These are phyloP conservation scores for Paracorniculantispora psalliotae DNA, from an alignment of 2,329 filamentous ascomycete genomes.

Conservation along the genomic window DNA sequence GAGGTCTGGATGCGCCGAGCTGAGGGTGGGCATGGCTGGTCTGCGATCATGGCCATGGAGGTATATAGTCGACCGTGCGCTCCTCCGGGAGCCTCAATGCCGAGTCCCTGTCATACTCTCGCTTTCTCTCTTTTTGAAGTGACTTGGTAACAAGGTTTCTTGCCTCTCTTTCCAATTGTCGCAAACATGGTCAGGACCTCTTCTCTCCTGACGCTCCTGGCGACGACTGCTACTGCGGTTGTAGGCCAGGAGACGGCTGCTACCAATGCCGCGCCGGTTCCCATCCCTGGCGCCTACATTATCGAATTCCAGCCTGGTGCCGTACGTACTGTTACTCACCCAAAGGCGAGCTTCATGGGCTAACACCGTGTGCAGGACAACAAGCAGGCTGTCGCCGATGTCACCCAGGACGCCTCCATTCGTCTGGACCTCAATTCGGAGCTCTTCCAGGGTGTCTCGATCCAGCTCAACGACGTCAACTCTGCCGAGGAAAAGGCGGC, in stretches of 20 bases:
- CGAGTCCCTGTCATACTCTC: not conserved
- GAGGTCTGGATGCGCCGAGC: not conserved
- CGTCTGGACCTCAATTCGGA: conserved; percentile 46
- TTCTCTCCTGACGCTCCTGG: conserved; percentile 31
- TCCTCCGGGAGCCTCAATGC: not conserved
- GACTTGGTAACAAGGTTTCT: conserved; percentile 2
- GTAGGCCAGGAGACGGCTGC: not conserved
- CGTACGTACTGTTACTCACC: conserved; percentile 26
- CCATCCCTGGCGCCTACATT: conserved; percentile 46
- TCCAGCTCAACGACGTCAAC: conserved; percentile 45
- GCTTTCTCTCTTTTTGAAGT: not conserved
- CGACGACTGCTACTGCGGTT: conserved; percentile 26
- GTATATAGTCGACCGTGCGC: conserved; percentile 1
- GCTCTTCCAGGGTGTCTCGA: conserved; percentile 51
- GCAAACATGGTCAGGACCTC: conserved; percentile 33
- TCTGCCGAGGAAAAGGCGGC: conserved; percentile 38
- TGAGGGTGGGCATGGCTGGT: not conserved
- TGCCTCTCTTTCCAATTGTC: not conserved
- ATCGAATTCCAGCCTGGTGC: conserved; percentile 48
- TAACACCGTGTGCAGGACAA: conserved; percentile 22
- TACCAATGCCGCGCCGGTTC: not conserved
- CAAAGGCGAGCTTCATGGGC: not conserved
- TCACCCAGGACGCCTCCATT: conserved; percentile 36
- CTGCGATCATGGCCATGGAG: not conserved
- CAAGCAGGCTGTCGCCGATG: conserved; percentile 32